These are phyloP conservation scores for Tetraselmis chui DNA, from an alignment of 139 green algal species.

Conservation along the genomic window DNA sequence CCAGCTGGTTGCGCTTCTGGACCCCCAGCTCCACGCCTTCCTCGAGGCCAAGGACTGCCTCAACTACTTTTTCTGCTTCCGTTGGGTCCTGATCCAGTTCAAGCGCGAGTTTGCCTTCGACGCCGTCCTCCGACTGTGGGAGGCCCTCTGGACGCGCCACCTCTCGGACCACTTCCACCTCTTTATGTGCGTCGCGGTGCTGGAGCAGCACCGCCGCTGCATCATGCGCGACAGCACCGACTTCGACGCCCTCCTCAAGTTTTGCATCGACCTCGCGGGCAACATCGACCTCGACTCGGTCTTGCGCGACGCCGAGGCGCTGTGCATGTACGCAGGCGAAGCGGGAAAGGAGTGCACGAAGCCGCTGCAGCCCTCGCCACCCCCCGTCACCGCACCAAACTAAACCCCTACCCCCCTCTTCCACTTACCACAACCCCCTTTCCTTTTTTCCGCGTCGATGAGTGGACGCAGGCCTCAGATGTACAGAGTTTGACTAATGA, in stretches of 20 bases:
- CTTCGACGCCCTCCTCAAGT: conserved; percentile 74
- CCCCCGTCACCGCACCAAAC: too few species aligned
- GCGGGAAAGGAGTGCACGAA: conserved; percentile 7
- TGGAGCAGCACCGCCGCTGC: conserved; percentile 58
- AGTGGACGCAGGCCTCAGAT: too few species aligned
- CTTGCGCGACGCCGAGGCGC: conserved; percentile 54
- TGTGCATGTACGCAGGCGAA: conserved; percentile 27
- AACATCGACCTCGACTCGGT: conserved; percentile 47
- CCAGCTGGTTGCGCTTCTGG: conserved; percentile 68
- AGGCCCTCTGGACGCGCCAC: conserved; percentile 68
- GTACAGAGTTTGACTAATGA: too few species aligned
- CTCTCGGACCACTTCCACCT: conserved; percentile 68
- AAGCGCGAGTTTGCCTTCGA: conserved; percentile 85
- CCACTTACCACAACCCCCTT: too few species aligned
- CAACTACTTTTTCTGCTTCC: conserved; percentile 85
- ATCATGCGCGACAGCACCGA: conserved; percentile 50
- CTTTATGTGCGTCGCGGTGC: conserved; percentile 69
- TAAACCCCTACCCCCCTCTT: too few species aligned
- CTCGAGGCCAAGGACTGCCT: conserved; percentile 58
- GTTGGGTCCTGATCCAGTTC: conserved; percentile 88
- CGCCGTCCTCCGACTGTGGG: conserved; percentile 77
- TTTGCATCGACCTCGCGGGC: conserved; percentile 54
- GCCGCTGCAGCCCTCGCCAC: not conserved
- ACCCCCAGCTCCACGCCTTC: conserved; percentile 67
- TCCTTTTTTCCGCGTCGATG: too few species aligned